phyloP scores from a whole-genome alignment of 371 early-diverging fungal genomes.

The Smittium mucronatum region DNA sequence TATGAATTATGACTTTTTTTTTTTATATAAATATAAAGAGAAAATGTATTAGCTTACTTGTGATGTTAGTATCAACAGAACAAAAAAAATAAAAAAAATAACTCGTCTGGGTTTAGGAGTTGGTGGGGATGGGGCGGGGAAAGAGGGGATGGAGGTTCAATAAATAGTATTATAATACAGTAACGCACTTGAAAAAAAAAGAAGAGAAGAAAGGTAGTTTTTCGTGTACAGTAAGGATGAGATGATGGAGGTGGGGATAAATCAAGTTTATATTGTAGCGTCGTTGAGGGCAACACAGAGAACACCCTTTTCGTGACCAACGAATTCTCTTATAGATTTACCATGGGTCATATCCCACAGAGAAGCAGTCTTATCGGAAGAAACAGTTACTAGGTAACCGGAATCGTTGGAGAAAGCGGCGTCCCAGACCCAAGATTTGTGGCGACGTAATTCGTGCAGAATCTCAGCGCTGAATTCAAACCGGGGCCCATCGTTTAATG shows the following conservation, averaged over 20 bases:
- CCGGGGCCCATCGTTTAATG: conserved; percentile 14
- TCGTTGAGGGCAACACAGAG: conserved; percentile 32
- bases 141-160: too few relatives aligned
- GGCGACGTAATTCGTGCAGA: conserved; percentile 23
- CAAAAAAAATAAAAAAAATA: too few relatives aligned
- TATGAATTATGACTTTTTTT: too few relatives aligned
- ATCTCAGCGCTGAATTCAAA: conserved; percentile 21
- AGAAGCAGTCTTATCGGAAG: conserved; percentile 28
- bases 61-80: too few relatives aligned
- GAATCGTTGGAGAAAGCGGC: conserved; percentile 32
- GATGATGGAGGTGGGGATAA: background rate
- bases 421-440: conserved; percentile 32
- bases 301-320: conserved; percentile 30
- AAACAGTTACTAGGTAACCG: conserved; percentile 27
- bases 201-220: too few relatives aligned
- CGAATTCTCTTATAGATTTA: conserved; percentile 28
- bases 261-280: conserved; percentile 14
- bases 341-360: conserved; percentile 28
- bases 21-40: too few relatives aligned
- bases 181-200: too few relatives aligned
- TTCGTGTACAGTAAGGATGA: too few relatives aligned
- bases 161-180: too few relatives aligned
- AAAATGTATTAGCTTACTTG: too few relatives aligned
- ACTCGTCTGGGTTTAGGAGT: too few relatives aligned
- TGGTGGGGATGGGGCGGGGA: too few relatives aligned